phyloP scores from a whole-genome alignment of 179 eudicot species.

The Pouteria campechiana region DNA sequence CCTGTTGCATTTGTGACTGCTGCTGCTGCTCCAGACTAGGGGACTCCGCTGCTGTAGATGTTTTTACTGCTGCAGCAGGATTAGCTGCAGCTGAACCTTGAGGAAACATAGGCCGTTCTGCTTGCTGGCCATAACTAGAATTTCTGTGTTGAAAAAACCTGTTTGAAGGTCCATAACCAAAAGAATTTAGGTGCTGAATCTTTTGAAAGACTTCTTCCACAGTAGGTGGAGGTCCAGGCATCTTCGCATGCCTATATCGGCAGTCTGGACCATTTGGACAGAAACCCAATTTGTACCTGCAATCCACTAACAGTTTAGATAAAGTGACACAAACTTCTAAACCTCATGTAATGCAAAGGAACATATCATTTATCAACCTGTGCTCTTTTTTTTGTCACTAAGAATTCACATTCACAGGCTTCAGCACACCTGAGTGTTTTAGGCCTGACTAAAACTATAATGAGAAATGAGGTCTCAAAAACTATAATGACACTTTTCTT shows the following conservation, averaged over 20 bases:
- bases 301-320: slow-evolving; percentile 5
- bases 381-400: too few species aligned
- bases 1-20: slow-evolving; percentile 33
- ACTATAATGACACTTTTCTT: background rate
- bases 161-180: slow-evolving; percentile 49
- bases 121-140: slow-evolving; percentile 45
- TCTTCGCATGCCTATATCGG: slow-evolving; percentile 93
- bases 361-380: too few species aligned
- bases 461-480: background rate
- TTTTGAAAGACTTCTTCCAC: slow-evolving; percentile 92
- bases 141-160: slow-evolving; percentile 66
- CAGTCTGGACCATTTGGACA: slow-evolving; percentile 99
- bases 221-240: slow-evolving; percentile 96
- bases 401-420: too few species aligned
- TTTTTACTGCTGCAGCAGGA: slow-evolving; percentile 36
- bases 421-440: too few species aligned
- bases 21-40: slow-evolving; percentile 24
- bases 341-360: too few species aligned
- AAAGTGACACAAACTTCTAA: too few species aligned
- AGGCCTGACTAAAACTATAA: too few species aligned
- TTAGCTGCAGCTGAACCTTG: slow-evolving; percentile 35
- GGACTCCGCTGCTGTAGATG: slow-evolving; percentile 41
- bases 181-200: slow-evolving; percentile 79
- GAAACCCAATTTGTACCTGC: slow-evolving; percentile 96
- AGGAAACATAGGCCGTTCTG: slow-evolving; percentile 50